Evolutionary conservation across 2,329 filamentous ascomycete species (phyloP), one percentile per base, ranked within the genome.

Genomic region (Penicillium sp.): DNA sequence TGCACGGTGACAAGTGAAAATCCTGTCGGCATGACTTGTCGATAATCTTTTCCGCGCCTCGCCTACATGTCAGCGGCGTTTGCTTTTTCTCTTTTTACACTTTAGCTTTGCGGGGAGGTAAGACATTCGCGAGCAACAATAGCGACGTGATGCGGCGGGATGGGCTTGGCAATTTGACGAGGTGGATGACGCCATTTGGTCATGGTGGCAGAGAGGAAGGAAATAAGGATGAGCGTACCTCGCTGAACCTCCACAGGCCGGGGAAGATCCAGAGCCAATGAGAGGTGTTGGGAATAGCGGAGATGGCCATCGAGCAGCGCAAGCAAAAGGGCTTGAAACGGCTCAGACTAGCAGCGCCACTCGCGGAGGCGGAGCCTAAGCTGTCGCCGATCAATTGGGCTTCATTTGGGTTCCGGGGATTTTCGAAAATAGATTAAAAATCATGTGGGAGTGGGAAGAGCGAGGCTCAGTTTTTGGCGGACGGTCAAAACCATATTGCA

Each of bases 291-390:
- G 16, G 9, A 19, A 11, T 11, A 21, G 26, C 26, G 42, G 42
- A 21, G 24, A 31, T 19, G 7, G 23, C 10, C 21, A 28, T 43
- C 23, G n/a, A 36, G 16, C 5, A 36, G 3, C 16, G 19, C 10
- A 40, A 28, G 21, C 3, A 42, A n/a, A 42, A 10, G 6, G 42
- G 21, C 28, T 45, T 31, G 13, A 31, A 42, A 43, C 24, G 23
- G 40, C 23, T 43, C 14, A 14, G 37, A 4, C 14, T 28, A 28
- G 10, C 39, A 43, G 24, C 39, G 39, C 39, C 39, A 43, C 39
- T 43, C 39, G 42, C 42, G 42, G 42, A 45, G 42, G 42, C 42
- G 42, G 42, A 45, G 42, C 33, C 42, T 45, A 31, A 45, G 42
- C 42, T 29, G 26, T 31, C 11, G 42, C 42, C 42, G 42, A 45